Conservation (phyloP, 495 filamentous ascomycete species). For the Daldinia caldariorum region DNA sequence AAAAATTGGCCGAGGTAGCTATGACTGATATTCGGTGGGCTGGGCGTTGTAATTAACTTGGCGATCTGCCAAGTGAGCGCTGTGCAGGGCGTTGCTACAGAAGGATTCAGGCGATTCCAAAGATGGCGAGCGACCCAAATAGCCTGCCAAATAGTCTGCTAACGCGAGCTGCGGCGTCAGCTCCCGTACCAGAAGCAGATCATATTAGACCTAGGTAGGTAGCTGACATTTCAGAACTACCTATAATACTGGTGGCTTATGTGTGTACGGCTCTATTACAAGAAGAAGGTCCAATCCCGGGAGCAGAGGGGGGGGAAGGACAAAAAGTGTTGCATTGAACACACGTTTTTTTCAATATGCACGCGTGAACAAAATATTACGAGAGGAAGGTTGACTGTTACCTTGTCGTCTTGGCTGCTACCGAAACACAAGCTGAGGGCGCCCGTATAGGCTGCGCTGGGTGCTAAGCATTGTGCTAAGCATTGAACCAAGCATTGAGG, state of each 20-base stretch:
- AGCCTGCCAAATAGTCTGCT: neutral
- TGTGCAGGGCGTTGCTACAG: neutral
- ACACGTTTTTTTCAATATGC: constrained; percentile 3
- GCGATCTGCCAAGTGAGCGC: neutral
- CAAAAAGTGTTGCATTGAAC: constrained; percentile 1
- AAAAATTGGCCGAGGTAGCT: neutral
- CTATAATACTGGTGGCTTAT: neutral
- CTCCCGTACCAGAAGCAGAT: neutral
- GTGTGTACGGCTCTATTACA: neutral
- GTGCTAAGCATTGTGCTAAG: constrained; percentile 7
- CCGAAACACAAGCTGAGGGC: neutral
- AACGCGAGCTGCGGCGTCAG: constrained; percentile 5
- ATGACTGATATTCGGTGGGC: neutral
- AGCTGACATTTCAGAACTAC: neutral
- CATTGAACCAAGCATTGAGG: neutral
- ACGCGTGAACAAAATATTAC: neutral
- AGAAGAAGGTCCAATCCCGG: constrained; percentile 1
- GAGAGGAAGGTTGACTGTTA: neutral
- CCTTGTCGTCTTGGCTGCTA: neutral
- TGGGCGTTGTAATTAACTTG: neutral
- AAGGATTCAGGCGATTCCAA: constrained; percentile 2
- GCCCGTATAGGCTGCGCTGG: neutral
- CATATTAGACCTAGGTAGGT: neutral
- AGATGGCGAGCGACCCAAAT: neutral
- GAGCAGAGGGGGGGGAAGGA: neutral